phyloP scores from a whole-genome alignment of 768 basidiomycete genomes.

The Chalciporus piperatus region DNA sequence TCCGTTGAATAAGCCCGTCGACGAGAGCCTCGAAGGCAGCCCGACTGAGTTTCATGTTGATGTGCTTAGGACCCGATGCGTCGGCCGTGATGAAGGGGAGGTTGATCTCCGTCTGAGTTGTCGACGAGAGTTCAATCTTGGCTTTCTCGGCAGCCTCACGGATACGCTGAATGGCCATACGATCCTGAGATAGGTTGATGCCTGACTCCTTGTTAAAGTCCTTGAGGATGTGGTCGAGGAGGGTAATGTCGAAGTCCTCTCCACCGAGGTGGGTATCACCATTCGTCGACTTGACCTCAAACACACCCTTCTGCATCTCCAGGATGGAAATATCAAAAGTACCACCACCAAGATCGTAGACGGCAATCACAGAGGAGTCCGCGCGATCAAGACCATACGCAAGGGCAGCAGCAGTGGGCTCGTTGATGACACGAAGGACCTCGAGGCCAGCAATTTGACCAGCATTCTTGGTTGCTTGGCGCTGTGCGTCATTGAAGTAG shows the following conservation, averaged over 20 bases:
- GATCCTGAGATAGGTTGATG: conserved; percentile 76
- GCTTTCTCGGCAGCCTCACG: conserved; percentile 99
- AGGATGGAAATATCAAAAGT: conserved; percentile 99
- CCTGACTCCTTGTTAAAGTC: conserved; percentile 96
- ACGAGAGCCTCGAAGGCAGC: conserved; percentile 91
- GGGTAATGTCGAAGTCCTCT: conserved; percentile 93
- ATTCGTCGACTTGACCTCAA: conserved; percentile 99
- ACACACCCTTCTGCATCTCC: conserved; percentile 99
- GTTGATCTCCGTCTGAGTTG: conserved; percentile 95
- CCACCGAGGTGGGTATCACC: conserved; percentile 98
- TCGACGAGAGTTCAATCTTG: conserved; percentile 96
- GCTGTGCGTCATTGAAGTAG: conserved; percentile 99
- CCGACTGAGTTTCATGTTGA: conserved; percentile 87
- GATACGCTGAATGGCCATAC: conserved; percentile 98
- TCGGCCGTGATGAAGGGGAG: conserved; percentile 98
- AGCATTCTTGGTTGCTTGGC: conserved; percentile 97
- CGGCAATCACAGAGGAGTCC: conserved; percentile 86
- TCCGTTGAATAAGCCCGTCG: conserved; percentile 77
- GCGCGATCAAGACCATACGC: conserved; percentile 92
- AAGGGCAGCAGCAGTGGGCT: conserved; percentile 97
- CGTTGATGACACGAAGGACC: conserved; percentile 97
- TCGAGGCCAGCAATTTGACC: conserved; percentile 97
- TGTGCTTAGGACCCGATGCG: conserved; percentile 93
- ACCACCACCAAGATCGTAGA: conserved; percentile 97
- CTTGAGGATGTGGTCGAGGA: conserved; percentile 80